Percentiles rank a stretch among this genome's conserved stretches.
These are phyloP conservation scores for Hymenoscyphus salicellus DNA, from an alignment of 2,329 filamentous ascomycete species.

Conservation along the genomic window DNA sequence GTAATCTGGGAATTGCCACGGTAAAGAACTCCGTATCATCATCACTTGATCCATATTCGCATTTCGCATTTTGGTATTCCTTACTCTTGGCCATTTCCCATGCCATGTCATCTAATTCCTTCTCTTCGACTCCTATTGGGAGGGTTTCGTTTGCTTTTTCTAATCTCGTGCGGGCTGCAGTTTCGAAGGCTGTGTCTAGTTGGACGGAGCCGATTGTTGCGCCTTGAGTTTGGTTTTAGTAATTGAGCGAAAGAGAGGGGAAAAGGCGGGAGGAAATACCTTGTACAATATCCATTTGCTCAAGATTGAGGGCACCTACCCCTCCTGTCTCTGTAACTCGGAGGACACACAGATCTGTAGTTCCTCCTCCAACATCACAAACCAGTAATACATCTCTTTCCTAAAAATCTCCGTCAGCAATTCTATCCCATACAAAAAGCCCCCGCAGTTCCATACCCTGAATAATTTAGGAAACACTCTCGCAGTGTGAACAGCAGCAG, in stretches of 20 bases:
- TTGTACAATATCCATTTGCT: conserved; percentile 24
- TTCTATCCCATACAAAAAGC: not conserved
- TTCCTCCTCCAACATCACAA: conserved; percentile 51
- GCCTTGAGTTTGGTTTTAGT: conserved; percentile 11
- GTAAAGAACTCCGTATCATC: conserved; percentile 39
- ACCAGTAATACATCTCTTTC: conserved; percentile 44
- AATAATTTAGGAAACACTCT: conserved; percentile 32
- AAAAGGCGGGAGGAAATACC: conserved; percentile 6
- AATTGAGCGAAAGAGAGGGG: too few relatives aligned
- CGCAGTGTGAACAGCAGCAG: conserved; percentile 49
- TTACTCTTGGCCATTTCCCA: conserved; percentile 42
- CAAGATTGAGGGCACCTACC: conserved; percentile 30
- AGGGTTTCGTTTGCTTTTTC: conserved; percentile 29
- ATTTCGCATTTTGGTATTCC: conserved; percentile 42
- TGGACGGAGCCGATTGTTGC: conserved; percentile 38
- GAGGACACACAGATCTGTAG: conserved; percentile 40
- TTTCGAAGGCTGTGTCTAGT: conserved; percentile 41
- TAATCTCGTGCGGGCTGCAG: conserved; percentile 35
- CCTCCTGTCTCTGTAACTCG: conserved; percentile 33
- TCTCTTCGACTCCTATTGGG: conserved; percentile 27
- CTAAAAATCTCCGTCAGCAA: not conserved
- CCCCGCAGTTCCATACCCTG: conserved; percentile 3
- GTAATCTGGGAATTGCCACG: conserved; percentile 37
- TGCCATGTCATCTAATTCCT: conserved; percentile 36
- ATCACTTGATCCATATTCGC: conserved; percentile 38